These are phyloP conservation scores for Pleurotus giganteus DNA, from an alignment of 768 basidiomycete species.

Conservation along the genomic window DNA sequence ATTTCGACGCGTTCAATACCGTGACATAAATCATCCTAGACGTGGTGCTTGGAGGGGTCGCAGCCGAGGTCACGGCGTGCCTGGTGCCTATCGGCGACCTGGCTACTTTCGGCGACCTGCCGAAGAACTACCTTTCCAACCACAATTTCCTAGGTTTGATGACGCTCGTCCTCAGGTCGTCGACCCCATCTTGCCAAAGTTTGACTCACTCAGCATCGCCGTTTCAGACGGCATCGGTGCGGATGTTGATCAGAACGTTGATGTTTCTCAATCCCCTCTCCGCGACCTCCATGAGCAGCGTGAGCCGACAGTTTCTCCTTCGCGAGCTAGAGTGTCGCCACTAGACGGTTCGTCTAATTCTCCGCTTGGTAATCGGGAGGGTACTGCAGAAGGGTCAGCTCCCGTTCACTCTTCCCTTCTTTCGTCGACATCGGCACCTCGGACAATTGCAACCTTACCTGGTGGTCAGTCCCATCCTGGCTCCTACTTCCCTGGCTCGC, in stretches of 20 bases:
- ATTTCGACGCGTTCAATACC: not conserved
- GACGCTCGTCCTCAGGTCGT: no score
- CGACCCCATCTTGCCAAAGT: no score
- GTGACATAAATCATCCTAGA: not conserved
- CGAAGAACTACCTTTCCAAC: no score
- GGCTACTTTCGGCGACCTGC: no score
- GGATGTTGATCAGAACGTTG: not conserved
- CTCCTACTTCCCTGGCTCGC: not conserved
- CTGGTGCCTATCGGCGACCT: no score
- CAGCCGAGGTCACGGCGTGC: no score
- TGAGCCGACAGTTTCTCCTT: not conserved
- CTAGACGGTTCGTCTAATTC: not conserved
- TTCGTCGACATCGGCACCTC: not conserved
- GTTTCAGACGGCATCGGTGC: no score
- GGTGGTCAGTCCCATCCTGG: not conserved
- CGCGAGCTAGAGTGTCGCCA: not conserved
- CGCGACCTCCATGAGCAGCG: not conserved
- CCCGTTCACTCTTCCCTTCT: not conserved
- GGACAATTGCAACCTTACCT: not conserved
- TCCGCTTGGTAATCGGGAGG: not conserved
- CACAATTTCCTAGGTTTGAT: no score
- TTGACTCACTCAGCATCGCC: no score
- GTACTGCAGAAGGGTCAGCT: not conserved
- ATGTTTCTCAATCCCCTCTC: not conserved
- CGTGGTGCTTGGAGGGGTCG: no score